Percentiles rank a stretch among this genome's conserved stretches.
phyloP scores from a whole-genome alignment of 164 flowering plant species.

The Malania oleifera region DNA sequence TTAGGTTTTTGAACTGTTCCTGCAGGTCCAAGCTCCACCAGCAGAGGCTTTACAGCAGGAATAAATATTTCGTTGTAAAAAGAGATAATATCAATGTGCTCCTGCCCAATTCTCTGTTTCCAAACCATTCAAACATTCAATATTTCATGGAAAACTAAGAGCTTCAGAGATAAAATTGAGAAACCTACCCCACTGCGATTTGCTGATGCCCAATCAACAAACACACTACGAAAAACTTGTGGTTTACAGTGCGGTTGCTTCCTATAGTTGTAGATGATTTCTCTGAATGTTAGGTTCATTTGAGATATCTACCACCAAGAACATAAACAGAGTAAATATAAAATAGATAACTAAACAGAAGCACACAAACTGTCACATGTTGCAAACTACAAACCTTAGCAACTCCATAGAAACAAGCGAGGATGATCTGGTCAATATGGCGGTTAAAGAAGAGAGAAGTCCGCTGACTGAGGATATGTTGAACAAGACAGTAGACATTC shows the following conservation, averaged over 20 bases:
- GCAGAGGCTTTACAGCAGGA: constrained; percentile 74
- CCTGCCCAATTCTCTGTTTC: constrained; percentile 70
- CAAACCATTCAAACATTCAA: constrained; percentile 24
- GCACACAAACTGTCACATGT: background rate
- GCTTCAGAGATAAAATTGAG: constrained; percentile 3
- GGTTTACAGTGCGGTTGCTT: constrained; percentile 95
- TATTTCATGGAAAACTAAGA: background rate
- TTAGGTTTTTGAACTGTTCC: constrained; percentile 37
- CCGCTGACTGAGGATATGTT: constrained; percentile 65
- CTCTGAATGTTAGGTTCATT: constrained; percentile 69
- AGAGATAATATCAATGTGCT: constrained; percentile 81
- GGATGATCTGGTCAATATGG: constrained; percentile 94
- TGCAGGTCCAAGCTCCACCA: constrained; percentile 70
- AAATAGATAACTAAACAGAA: constrained; percentile 1
- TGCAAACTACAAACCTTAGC: constrained; percentile 63
- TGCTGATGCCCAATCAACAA: constrained; percentile 67
- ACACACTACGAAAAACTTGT: constrained; percentile 83
- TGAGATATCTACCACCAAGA: constrained; percentile 69
- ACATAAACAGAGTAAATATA: constrained; percentile 4
- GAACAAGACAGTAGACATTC: constrained; percentile 75
- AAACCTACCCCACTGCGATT: constrained; percentile 65
- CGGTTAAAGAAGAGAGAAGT: constrained; percentile 80
- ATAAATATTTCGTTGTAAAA: constrained; percentile 91
- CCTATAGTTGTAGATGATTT: constrained; percentile 78
- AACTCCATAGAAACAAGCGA: constrained; percentile 88